Conservation (phyloP, 2,329 filamentous ascomycete genomes). For the Xylariales sp. region DNA sequence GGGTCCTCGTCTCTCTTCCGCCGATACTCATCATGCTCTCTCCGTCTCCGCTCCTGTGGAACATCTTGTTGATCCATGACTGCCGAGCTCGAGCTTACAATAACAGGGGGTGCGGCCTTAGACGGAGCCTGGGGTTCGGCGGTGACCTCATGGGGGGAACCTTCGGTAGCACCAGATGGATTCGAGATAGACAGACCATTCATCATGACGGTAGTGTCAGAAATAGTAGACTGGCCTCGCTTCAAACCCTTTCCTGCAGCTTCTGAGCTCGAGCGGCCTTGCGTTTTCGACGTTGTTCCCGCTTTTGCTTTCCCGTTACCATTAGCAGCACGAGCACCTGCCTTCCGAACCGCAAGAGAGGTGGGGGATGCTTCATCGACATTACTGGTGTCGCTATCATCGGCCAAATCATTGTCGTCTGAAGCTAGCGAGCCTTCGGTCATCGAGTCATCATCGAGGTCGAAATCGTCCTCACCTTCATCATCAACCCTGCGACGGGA, state of each 20-base stretch:
- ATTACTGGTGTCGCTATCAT: constrained; percentile 62
- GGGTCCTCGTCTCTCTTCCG: constrained; percentile 85
- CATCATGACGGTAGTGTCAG: constrained; percentile 57
- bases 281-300: constrained; percentile 16
- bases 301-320: constrained; percentile 27
- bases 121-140: constrained; percentile 26
- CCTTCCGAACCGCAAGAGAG: constrained; percentile 20
- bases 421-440: constrained; percentile 60
- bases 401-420: constrained; percentile 55
- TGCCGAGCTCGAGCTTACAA: constrained; percentile 49
- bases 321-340: constrained; percentile 21
- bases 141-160: constrained; percentile 43
- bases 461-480: constrained; percentile 65
- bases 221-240: constrained; percentile 24
- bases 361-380: constrained; percentile 52
- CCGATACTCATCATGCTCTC: constrained; percentile 88
- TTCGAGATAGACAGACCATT: constrained; percentile 46
- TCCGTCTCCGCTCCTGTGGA: constrained; percentile 65
- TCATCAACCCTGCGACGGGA: constrained; percentile 66
- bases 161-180: constrained; percentile 33
- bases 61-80: constrained; percentile 39
- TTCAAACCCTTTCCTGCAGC: constrained; percentile 29
- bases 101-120: constrained; percentile 43
- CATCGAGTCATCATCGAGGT: constrained; percentile 61
- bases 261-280: constrained; percentile 22